Base-by-base conservation (phyloP, 2,329 filamentous ascomycete species). In the Coniochaeta pulveracea region DNA sequence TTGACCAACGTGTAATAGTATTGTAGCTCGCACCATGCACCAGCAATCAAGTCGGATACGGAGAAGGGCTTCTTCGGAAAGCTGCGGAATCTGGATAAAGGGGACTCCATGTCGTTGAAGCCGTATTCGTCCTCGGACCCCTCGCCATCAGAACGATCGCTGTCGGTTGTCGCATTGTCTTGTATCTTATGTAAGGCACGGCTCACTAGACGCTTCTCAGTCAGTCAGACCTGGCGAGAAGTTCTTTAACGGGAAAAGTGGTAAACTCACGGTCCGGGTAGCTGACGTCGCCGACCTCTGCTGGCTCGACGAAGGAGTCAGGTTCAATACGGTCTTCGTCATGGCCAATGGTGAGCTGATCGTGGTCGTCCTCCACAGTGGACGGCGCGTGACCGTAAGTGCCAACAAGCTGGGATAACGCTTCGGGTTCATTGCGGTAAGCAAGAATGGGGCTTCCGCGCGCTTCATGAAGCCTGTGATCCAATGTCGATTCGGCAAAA, bases 11-110 rank as follows among this genome's bases (percentile, higher is more conserved):
- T 84, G 57, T 93, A 95, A 65, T 77, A 86, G 48, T 94, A 93
- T 53, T 96, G 88, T 38, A 96, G 56, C 56, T 98, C 89, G 54
- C 91, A 98, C 91, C 91, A 98, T 6, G 88, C 80, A 3, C 88
- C 88, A 1, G 85, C 81, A 1, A 88, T 76, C 16, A 96, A 60
- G 54, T 98, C 91, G 3, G 84, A 86, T 1, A 96, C 91, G 0
- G 83, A 85, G 6, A 96, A 67, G 0, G 83, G 76, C 50, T 85
- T 89, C 48, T 69, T 79, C 0, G 85, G 85, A 36, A 71, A 77
- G 1, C 75, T 76, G 23, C 88, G 79, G 47, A 93, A 94, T 21
- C 81, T 75, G 40, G 85, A 69, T 3, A 95, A 59, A 0, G 86
- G 88, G 2, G 69, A 64, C 14, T 53, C 55, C 3, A 43, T 48